Percentiles rank a stretch among this genome's conserved stretches.
Evolutionary conservation across 2,329 filamentous ascomycete genomes (phyloP).

Genomic region (Talaromyces piceae): DNA sequence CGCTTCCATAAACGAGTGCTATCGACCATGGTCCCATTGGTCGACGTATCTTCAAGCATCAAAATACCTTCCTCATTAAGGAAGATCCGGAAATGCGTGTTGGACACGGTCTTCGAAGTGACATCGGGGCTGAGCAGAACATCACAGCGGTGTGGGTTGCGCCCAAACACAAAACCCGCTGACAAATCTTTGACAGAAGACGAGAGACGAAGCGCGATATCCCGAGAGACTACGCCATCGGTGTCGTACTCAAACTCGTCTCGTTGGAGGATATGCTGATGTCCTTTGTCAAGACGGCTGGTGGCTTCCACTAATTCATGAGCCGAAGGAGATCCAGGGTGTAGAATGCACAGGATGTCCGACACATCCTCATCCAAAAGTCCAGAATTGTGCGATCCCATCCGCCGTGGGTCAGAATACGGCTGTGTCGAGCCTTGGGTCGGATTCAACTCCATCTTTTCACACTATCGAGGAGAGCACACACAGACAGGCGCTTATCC

Average conservation of each 20-base stretch:
- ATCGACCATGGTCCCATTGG: slow-evolving; percentile 92
- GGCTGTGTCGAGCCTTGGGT: slow-evolving; percentile 67
- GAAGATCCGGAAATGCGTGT: slow-evolving; percentile 92
- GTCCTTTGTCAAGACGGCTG: slow-evolving; percentile 33
- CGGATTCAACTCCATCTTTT: slow-evolving; percentile 28
- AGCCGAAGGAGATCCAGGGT: slow-evolving; percentile 68
- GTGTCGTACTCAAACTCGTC: slow-evolving; percentile 36
- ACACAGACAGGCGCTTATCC: background rate
- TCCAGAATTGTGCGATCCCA: slow-evolving; percentile 74
- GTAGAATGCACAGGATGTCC: slow-evolving; percentile 82
- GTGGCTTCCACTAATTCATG: slow-evolving; percentile 60
- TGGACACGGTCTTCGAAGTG: slow-evolving; percentile 69
- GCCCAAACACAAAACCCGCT: slow-evolving; percentile 78
- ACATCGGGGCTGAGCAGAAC: slow-evolving; percentile 62
- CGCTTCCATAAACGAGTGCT: slow-evolving; percentile 55
- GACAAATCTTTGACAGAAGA: slow-evolving; percentile 60
- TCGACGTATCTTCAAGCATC: slow-evolving; percentile 90
- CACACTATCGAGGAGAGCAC: background rate
- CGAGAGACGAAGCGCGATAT: slow-evolving; percentile 75
- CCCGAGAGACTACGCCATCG: slow-evolving; percentile 34
- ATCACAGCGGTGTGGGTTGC: slow-evolving; percentile 66
- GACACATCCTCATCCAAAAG: slow-evolving; percentile 74
- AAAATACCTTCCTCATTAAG: slow-evolving; percentile 77
- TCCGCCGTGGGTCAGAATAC: slow-evolving; percentile 69
- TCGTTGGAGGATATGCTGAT: slow-evolving; percentile 55